phyloP scores from a whole-genome alignment of 192 early-diverging fungal genomes.

The Coemansia sp. region DNA sequence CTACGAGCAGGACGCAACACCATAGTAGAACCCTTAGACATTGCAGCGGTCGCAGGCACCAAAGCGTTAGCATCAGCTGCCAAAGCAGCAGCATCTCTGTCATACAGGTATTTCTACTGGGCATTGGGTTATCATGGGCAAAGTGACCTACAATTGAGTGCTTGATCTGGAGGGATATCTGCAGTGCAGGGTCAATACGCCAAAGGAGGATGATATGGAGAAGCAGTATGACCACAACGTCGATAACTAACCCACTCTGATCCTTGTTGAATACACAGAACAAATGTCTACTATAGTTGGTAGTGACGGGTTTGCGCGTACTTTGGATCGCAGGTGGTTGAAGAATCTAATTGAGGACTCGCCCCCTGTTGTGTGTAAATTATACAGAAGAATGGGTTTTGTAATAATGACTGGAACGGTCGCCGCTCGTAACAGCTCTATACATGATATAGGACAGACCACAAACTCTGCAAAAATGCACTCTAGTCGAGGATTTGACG shows the following conservation, averaged over 20 bases:
- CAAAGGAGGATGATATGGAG: slow-evolving; percentile 1
- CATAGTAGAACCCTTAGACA: too few species aligned
- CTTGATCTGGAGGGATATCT: slow-evolving; percentile 12
- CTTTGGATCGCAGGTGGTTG: too few species aligned
- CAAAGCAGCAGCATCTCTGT: too few species aligned
- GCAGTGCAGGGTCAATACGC: slow-evolving; percentile 1
- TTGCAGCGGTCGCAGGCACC: too few species aligned
- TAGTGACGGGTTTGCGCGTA: too few species aligned
- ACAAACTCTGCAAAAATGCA: not conserved
- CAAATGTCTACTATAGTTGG: not conserved
- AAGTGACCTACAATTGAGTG: slow-evolving; percentile 8
- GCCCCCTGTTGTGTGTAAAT: too few species aligned
- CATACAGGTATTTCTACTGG: slow-evolving; percentile 2
- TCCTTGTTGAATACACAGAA: slow-evolving; percentile 5
- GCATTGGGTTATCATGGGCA: slow-evolving; percentile 20
- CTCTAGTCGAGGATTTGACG: not conserved
- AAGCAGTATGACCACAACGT: not conserved
- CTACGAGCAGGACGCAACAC: too few species aligned
- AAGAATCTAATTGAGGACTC: too few species aligned
- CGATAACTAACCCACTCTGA: not conserved
- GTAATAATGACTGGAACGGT: not conserved
- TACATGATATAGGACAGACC: not conserved
- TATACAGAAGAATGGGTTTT: too few species aligned
- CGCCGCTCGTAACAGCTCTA: not conserved
- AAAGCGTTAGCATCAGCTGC: too few species aligned